Evolutionary conservation across 148 eudicot genomes (phyloP), one percentile per base, ranked within the genome.

Genomic region (Arctostaphylos glauca): DNA sequence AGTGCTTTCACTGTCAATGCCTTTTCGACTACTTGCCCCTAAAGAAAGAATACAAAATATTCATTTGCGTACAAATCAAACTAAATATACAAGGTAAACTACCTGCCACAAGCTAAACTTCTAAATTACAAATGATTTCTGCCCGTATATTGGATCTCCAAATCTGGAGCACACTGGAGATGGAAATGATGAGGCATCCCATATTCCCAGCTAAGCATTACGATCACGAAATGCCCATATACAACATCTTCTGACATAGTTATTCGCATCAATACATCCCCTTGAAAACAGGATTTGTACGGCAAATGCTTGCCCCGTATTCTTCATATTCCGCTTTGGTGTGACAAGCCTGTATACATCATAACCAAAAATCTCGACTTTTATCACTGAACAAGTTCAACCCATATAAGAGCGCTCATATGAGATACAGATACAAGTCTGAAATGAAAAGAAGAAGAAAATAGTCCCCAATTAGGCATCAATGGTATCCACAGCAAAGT

Each of bases 251-350:
- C 81, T 72, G 23, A 78, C 70, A 67, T 73, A 43, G 81, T 21
- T 78, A 53, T 82, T 77, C 66, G 16, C 44, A 76, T 93, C 89
- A 94, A 85, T 93, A 96, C 99, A 96, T 96, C 73, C 99, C 99
- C 87, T 96, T 96, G 90, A 96, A 96, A 81, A 96, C 97, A 15
- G 97, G 98, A 86, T 96, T 96, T 38, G 97, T 92, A 4, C 99
- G 98, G 84, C 99, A 96, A 88, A 96, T 94, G 87, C 98, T 93
- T 56, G 99, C 99, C 49, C 99, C 99, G 59, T 87, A 89, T 87
- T 96, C 99, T 85, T 94, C 99, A 71, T 96, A 96, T 81, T 96
- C 99, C 47, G 92, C 98, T 88, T 96, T 96, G 78, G 99, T 96
- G 86, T 92, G 99, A 84, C 99, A 92, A 68, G 98, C 99, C 99